phyloP scores from a whole-genome alignment of 352 stramenopile species.

The Phytophthora europaea region DNA sequence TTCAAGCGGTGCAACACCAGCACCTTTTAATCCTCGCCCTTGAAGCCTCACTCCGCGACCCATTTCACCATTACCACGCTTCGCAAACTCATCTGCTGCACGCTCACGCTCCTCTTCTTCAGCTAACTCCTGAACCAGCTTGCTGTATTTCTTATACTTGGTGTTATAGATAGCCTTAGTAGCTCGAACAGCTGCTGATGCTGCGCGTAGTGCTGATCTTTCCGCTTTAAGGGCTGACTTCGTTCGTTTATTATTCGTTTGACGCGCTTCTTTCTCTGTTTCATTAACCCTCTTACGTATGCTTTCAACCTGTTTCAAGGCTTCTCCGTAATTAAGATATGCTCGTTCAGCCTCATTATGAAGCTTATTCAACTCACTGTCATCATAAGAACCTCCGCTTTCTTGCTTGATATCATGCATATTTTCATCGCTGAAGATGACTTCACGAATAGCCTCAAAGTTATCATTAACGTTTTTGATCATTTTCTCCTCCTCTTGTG shows the following conservation, averaged over 20 bases:
- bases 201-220: conserved; percentile 6
- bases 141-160: conserved; percentile 15
- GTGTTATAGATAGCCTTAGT: conserved; percentile 9
- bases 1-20: not conserved
- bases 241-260: too few relatives aligned
- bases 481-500: too few relatives aligned
- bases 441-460: too few relatives aligned
- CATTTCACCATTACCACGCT: too few relatives aligned
- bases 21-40: not conserved
- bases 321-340: conserved; percentile 7
- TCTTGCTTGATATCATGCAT: conserved; percentile 11
- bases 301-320: too few relatives aligned
- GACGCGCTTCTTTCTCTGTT: too few relatives aligned
- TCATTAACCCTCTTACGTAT: too few relatives aligned
- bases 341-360: conserved; percentile 9
- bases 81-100: not conserved
- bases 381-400: conserved; percentile 1
- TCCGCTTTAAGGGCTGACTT: conserved; percentile 1
- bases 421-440: conserved; percentile 7
- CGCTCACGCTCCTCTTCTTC: conserved; percentile 11
- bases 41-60: too few relatives aligned
- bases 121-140: conserved; percentile 3
- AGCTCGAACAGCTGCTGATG: conserved; percentile 5
- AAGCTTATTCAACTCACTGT: conserved; percentile 4
- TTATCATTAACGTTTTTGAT: too few relatives aligned